Evolutionary conservation across 768 basidiomycete species (phyloP).

Genomic region (Trametes cingulata): DNA sequence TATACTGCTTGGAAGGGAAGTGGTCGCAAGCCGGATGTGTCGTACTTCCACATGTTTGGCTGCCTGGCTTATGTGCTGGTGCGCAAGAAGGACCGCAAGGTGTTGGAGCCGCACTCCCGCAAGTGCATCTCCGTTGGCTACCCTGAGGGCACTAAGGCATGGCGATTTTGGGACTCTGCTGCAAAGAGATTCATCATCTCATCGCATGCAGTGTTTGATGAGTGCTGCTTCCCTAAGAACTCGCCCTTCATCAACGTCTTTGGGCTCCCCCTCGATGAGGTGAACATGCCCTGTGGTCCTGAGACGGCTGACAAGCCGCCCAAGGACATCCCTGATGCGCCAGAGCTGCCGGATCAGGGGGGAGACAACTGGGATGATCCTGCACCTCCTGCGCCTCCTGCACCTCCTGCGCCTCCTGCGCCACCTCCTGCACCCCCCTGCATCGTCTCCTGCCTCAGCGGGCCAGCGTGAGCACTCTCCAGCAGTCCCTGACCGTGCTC

Average conservation of each 20-base stretch:
- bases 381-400: conserved; percentile 15
- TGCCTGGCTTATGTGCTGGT: conserved; percentile 42
- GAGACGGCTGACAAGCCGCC: not conserved
- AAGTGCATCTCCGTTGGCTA: conserved; percentile 36
- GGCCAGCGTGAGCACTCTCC: not conserved
- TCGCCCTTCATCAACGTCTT: conserved; percentile 8
- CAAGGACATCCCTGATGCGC: conserved; percentile 1
- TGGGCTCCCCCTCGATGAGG: conserved; percentile 1
- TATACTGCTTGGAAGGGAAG: conserved; percentile 1
- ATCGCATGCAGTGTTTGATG: conserved; percentile 14
- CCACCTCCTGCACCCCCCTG: not conserved
- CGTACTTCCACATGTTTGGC: conserved; percentile 39
- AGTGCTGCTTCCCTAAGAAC: conserved; percentile 13
- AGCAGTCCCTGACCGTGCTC: not conserved
- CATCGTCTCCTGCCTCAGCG: not conserved
- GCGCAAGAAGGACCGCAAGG: conserved; percentile 36
- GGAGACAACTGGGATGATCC: conserved; percentile 13
- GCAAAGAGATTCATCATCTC: conserved; percentile 14
- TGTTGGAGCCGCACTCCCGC: conserved; percentile 21
- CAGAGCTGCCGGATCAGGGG: conserved; percentile 16
- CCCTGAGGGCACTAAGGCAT: not conserved
- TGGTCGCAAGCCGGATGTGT: conserved; percentile 16
- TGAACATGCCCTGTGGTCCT: not conserved
- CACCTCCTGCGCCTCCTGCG: no score
- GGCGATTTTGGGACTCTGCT: conserved; percentile 14